Evolutionary conservation across 2,329 filamentous ascomycete genomes (phyloP), one percentile per base, ranked within the genome.

Genomic region (Hymenoscyphus repandus): DNA sequence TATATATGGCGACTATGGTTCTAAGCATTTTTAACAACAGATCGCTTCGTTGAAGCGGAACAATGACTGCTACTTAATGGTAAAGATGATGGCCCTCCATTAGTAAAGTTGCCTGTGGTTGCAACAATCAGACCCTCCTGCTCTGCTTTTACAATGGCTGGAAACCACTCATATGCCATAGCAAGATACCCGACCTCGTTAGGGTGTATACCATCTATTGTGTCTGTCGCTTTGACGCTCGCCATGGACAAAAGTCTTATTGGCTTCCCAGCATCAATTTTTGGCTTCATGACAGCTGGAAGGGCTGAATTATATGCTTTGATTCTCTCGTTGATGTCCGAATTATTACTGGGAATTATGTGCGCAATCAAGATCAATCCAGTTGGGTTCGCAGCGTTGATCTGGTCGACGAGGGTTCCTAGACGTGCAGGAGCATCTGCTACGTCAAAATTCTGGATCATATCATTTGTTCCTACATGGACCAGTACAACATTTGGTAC

Each of bases 141-240:
- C 11, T 15, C 41, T 2, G 48, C 41, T 11, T 39, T 15, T n/a
- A 45, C 39, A 30, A 49, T 42, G 10, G 39, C 40, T 12, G n/a
- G n/a, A 34, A 37, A 45, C 40, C 40, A 50, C 5, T 9, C 27
- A n/a, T 12, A n/a, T n/a, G 48, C 48, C 48, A 50, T 45, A 11
- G 27, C 40, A 13, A 5, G 11, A 45, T 39, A 50, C 13, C 48
- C 48, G 6, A 9, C 11, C n/a, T 30, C 40, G 32, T 50, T 50
- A 7, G 48, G 48, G 34, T 46, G 49, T n/a, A 32, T 41, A 7
- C 49, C 49, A 15, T 51, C 49, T 5, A 36, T 11, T 41, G 32
- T 30, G 2, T 30, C 36, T n/a, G 22, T 20, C 18, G 48, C 17
- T 6, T 31, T 36, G 11, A 15, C 37, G 6, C 7, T 20, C 5